Conservation (phyloP, 306 rosid species). For the Mucuna pruriens region DNA sequence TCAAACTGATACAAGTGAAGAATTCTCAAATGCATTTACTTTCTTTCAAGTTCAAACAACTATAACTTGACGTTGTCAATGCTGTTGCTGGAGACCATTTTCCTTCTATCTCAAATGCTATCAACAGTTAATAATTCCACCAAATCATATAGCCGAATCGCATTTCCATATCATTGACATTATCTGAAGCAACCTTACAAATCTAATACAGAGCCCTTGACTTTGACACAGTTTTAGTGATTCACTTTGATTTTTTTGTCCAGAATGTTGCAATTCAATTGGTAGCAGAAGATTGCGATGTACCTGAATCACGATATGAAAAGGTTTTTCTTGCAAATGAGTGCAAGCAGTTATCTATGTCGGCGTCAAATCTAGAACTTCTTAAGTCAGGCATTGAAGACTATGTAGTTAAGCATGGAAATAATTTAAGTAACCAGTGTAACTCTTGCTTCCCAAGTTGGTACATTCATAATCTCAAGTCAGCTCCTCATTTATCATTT, state of each 20-base stretch:
- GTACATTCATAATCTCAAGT: conserved; percentile 52
- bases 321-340: conserved; percentile 62
- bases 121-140: conserved; percentile 8
- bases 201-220: conserved; percentile 21
- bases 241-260: conserved; percentile 33
- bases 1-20: conserved; percentile 43
- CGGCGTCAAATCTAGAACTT: conserved; percentile 69
- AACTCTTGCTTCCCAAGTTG: conserved; percentile 65
- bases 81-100: conserved; percentile 32
- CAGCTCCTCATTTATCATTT: conserved; percentile 31
- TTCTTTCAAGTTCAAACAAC: conserved; percentile 40
- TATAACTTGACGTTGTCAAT: conserved; percentile 9
- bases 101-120: conserved; percentile 17
- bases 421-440: conserved; percentile 52
- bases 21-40: conserved; percentile 27
- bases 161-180: conserved; percentile 18
- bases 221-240: conserved; percentile 28
- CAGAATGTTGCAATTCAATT: conserved; percentile 79
- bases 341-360: conserved; percentile 42
- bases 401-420: conserved; percentile 78
- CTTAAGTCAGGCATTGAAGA: conserved; percentile 77
- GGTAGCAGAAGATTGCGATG: conserved; percentile 58
- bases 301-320: conserved; percentile 58
- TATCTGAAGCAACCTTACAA: neutral
- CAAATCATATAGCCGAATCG: conserved; percentile 21